phyloP scores from a whole-genome alignment of 805 yeast genomes.

The Suhomyces kilbournensis region DNA sequence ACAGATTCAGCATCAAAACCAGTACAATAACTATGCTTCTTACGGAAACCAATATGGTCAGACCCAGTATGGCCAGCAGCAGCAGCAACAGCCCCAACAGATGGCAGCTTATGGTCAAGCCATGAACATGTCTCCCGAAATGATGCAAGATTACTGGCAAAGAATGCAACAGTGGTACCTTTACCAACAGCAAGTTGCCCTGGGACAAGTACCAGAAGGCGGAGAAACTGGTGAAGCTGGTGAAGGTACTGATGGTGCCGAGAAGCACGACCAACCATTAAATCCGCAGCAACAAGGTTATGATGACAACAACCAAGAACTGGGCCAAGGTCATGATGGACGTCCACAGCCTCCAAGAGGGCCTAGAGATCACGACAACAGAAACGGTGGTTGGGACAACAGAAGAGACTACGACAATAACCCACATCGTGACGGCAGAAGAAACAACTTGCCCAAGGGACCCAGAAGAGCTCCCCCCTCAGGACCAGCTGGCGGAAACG shows the following conservation, averaged over 20 bases:
- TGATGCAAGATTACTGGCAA: conserved; percentile 63
- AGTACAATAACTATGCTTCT: conserved; percentile 23
- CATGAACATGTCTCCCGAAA: conserved; percentile 44
- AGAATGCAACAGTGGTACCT: conserved; percentile 65
- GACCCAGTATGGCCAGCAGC: conserved; percentile 23
- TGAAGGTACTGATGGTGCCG: conserved; percentile 16
- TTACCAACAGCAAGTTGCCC: conserved; percentile 52
- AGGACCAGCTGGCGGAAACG: conserved; percentile 31
- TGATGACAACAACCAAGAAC: conserved; percentile 15
- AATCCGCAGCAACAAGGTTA: conserved; percentile 40
- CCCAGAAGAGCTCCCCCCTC: conserved; percentile 45
- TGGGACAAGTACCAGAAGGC: conserved; percentile 14
- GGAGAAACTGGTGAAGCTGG: conserved; percentile 15
- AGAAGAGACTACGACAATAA: conserved; percentile 13
- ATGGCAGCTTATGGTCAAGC: conserved; percentile 19
- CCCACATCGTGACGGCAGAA: conserved; percentile 22
- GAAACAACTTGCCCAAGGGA: conserved; percentile 49
- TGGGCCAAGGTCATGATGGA: conserved; percentile 14
- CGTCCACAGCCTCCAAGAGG: conserved; percentile 7
- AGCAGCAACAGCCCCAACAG: conserved; percentile 15
- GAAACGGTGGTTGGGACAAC: conserved; percentile 18
- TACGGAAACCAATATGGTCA: conserved; percentile 26
- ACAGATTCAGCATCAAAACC: conserved; percentile 27
- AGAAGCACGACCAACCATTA: conserved; percentile 36
- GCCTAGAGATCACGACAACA: conserved; percentile 16